A percentile compares a stretch with the other conserved stretches of the same genome.
Conservation (phyloP, 495 filamentous ascomycete genomes). For the Amniculicola lignicola region DNA sequence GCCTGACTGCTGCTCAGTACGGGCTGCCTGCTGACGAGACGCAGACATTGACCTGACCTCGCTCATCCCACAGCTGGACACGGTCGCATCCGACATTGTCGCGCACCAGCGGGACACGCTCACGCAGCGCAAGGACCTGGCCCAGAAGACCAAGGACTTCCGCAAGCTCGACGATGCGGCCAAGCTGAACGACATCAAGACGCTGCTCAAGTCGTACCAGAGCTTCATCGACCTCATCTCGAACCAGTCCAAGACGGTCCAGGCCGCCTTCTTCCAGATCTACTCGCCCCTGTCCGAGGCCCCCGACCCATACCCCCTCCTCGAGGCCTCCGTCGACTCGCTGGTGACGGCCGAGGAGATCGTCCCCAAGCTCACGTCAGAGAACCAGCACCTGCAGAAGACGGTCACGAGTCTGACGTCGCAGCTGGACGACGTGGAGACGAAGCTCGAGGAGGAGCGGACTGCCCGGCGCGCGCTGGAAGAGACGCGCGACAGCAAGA, state of each 20-base stretch:
- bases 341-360: slow-evolving; percentile 87
- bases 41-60: slow-evolving; percentile 83
- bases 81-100: slow-evolving; percentile 88
- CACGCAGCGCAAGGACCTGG: slow-evolving; percentile 91
- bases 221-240: slow-evolving; percentile 94
- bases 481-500: slow-evolving; percentile 66
- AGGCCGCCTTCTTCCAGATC: slow-evolving; percentile 77
- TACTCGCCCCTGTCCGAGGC: slow-evolving; percentile 94
- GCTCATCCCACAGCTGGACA: slow-evolving; percentile 83
- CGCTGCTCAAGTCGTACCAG: slow-evolving; percentile 91
- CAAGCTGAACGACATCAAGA: slow-evolving; percentile 84
- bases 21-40: not conserved
- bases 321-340: slow-evolving; percentile 94
- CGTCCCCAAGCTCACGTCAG: slow-evolving; percentile 76
- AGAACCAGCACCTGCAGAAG: slow-evolving; percentile 81
- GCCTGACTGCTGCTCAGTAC: not conserved
- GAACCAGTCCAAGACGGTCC: slow-evolving; percentile 87
- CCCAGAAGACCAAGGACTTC: slow-evolving; percentile 98
- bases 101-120: slow-evolving; percentile 86
- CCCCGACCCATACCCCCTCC: slow-evolving; percentile 91
- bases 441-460: slow-evolving; percentile 68
- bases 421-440: slow-evolving; percentile 87
- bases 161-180: slow-evolving; percentile 87
- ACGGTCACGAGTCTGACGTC: slow-evolving; percentile 76
- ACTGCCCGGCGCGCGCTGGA: slow-evolving; percentile 70